Percentiles rank a stretch among this genome's conserved stretches.
Evolutionary conservation across 2,329 filamentous ascomycete genomes (phyloP).

Genomic region (Leptographium galeiforme): DNA sequence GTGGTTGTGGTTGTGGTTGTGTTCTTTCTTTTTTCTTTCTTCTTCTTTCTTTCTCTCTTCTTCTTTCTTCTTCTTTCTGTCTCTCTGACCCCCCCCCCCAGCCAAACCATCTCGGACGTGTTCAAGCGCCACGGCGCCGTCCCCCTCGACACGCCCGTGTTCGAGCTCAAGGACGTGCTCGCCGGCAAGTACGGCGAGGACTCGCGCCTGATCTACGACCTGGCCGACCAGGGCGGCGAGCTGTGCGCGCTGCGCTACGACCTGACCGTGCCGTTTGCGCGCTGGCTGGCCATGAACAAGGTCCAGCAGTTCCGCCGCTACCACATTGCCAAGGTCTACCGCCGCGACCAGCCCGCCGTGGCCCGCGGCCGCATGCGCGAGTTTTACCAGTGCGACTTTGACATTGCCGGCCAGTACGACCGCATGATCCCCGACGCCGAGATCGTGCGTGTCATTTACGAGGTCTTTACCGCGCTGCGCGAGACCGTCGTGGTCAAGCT

Average conservation of each 20-base stretch:
- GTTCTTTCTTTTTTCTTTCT: too few relatives aligned
- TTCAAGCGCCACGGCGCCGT: slow-evolving; percentile 50
- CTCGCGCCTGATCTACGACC: slow-evolving; percentile 57
- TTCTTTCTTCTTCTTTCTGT: too few relatives aligned
- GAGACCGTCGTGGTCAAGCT: slow-evolving; percentile 73
- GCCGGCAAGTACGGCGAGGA: slow-evolving; percentile 46
- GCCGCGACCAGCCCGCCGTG: slow-evolving; percentile 41
- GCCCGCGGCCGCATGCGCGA: slow-evolving; percentile 88
- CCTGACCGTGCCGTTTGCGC: slow-evolving; percentile 51
- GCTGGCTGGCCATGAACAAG: slow-evolving; percentile 86
- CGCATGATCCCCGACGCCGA: slow-evolving; percentile 88
- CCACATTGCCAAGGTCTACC: slow-evolving; percentile 87
- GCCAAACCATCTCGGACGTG: slow-evolving; percentile 12
- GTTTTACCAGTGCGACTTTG: slow-evolving; percentile 96
- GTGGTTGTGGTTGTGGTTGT: too few relatives aligned
- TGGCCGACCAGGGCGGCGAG: slow-evolving; percentile 73
- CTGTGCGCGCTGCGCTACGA: slow-evolving; percentile 72
- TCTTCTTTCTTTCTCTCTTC: too few relatives aligned
- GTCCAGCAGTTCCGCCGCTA: slow-evolving; percentile 83
- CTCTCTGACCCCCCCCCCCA: slow-evolving; percentile 1
- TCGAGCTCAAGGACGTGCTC: slow-evolving; percentile 64
- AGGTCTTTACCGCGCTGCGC: slow-evolving; percentile 69
- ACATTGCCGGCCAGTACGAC: slow-evolving; percentile 80
- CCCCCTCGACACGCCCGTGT: slow-evolving; percentile 60
- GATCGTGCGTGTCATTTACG: slow-evolving; percentile 68